These are phyloP conservation scores for Aspergillus japonicus DNA, from an alignment of 2,329 filamentous ascomycete genomes.

Conservation along the genomic window DNA sequence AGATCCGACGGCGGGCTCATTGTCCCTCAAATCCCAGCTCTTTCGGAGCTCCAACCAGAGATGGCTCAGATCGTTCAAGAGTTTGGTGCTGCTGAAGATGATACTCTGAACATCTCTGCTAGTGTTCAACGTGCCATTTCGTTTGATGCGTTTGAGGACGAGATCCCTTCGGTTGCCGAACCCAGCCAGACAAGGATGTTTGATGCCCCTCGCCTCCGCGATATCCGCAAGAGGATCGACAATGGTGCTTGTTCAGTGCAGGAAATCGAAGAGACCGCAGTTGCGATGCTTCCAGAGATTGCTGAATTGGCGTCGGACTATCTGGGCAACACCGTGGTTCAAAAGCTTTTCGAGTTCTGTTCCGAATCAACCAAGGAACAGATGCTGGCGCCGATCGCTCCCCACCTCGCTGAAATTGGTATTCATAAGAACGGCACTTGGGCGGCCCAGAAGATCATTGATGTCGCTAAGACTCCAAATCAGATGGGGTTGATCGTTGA, in stretches of 20 bases:
- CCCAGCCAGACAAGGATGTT: constrained; percentile 85
- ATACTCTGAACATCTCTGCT: constrained; percentile 67
- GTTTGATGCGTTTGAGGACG: constrained; percentile 69
- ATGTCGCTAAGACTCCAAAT: constrained; percentile 79
- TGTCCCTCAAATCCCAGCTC: constrained; percentile 62
- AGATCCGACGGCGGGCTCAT: constrained; percentile 34
- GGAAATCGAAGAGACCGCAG: constrained; percentile 89
- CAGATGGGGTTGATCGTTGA: constrained; percentile 86
- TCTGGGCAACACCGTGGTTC: constrained; percentile 97
- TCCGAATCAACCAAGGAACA: constrained; percentile 85
- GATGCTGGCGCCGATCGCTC: constrained; percentile 84
- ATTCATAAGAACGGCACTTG: constrained; percentile 99
- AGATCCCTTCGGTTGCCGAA: constrained; percentile 87
- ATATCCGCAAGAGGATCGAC: constrained; percentile 96
- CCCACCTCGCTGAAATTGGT: constrained; percentile 92
- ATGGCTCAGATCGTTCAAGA: constrained; percentile 83
- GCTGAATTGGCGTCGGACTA: constrained; percentile 94
- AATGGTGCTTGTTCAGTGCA: constrained; percentile 81
- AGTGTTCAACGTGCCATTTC: constrained; percentile 75
- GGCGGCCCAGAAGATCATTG: constrained; percentile 99
- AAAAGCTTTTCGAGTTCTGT: constrained; percentile 97
- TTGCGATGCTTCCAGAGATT: constrained; percentile 94
- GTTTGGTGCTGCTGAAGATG: constrained; percentile 80
- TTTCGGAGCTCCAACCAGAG: constrained; percentile 76
- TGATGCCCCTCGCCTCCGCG: constrained; percentile 89